Conservation (phyloP, 306 rosid genomes). For the Vachellia pachyceras region DNA sequence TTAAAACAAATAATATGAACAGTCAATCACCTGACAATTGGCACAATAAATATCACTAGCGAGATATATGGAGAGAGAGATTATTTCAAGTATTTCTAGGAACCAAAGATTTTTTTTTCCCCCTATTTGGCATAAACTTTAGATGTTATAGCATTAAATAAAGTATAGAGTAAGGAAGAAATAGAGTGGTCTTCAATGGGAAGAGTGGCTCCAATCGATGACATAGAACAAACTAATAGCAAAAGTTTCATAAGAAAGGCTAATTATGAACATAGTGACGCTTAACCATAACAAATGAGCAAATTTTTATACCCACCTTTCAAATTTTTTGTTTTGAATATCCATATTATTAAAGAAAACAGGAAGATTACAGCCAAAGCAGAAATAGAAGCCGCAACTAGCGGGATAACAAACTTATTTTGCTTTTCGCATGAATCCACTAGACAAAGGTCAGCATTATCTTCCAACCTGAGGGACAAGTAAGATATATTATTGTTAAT, state of each 20-base stretch:
- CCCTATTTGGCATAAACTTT: neutral
- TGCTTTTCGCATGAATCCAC: neutral
- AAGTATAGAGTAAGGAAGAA: too few species aligned
- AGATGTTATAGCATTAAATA: too few species aligned
- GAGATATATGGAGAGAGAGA: neutral
- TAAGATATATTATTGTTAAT: neutral
- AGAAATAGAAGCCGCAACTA: neutral
- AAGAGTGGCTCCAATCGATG: too few species aligned
- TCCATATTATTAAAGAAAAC: neutral
- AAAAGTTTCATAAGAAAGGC: too few species aligned
- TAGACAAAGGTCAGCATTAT: constrained; percentile 18
- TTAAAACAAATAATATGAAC: neutral
- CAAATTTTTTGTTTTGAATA: neutral
- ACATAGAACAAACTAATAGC: neutral
- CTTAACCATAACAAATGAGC: too few species aligned
- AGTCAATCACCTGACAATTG: too few species aligned
- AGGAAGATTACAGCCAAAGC: neutral
- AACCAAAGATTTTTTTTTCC: too few species aligned
- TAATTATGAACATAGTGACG: neutral
- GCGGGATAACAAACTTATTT: neutral
- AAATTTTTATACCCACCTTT: neutral
- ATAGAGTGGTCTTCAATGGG: too few species aligned
- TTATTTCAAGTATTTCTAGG: too few species aligned
- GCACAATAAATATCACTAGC: too few species aligned
- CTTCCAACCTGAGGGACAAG: neutral